phyloP scores from a whole-genome alignment of 257 asterid species.

The Cynanchum wilfordii region DNA sequence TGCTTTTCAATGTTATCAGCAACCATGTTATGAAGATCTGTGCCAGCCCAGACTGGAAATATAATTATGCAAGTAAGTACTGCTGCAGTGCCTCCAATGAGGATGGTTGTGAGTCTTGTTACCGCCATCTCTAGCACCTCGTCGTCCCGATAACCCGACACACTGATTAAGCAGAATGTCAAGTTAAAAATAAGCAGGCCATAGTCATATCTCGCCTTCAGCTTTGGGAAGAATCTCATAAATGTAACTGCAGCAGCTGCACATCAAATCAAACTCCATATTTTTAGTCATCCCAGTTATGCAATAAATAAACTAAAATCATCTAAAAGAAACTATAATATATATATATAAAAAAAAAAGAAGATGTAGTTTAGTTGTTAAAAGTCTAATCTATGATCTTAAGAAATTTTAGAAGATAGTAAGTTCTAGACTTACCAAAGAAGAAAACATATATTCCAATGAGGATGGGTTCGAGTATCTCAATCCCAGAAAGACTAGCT shows the following conservation, averaged over 20 bases:
- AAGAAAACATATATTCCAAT: conserved; percentile 39
- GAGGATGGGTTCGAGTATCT: conserved; percentile 28
- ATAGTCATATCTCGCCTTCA: conserved; percentile 70
- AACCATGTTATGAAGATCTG: conserved; percentile 50
- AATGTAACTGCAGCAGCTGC: conserved; percentile 53
- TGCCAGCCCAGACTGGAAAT: conserved; percentile 78
- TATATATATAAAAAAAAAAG: no score
- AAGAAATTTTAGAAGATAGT: no score
- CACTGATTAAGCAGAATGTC: conserved; percentile 53
- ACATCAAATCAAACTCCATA: background rate
- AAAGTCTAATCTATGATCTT: no score
- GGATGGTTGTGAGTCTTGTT: conserved; percentile 48
- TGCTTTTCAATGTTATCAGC: conserved; percentile 58
- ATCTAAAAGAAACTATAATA: no score
- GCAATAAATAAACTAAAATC: background rate
- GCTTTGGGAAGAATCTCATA: conserved; percentile 47
- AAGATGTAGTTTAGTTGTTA: no score
- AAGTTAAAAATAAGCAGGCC: conserved; percentile 60
- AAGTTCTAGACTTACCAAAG: no score
- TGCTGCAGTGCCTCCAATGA: conserved; percentile 48
- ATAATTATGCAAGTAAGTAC: conserved; percentile 36
- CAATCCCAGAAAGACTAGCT: conserved; percentile 34
- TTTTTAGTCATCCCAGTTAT: background rate
- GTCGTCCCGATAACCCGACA: conserved; percentile 56
- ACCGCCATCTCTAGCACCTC: conserved; percentile 47